Percentiles rank a stretch among this genome's conserved stretches.
These are phyloP conservation scores for Neurospora crassa DNA, from an alignment of 2,329 filamentous ascomycete species.

Conservation along the genomic window DNA sequence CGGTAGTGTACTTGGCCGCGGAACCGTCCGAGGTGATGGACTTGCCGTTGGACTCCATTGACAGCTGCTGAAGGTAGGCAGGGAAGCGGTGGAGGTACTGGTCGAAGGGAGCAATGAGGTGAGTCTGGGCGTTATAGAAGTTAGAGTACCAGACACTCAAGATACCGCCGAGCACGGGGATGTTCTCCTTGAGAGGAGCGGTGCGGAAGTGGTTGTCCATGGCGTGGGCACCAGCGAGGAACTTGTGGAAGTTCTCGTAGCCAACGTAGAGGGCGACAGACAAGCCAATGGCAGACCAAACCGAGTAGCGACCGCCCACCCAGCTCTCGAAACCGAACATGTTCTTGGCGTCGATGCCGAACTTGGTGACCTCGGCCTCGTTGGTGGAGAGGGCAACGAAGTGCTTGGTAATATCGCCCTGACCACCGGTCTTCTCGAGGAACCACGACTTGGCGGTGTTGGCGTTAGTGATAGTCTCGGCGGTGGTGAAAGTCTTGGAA, in stretches of 20 bases:
- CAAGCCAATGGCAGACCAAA: constrained; percentile 96
- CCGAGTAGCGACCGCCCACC: constrained; percentile 96
- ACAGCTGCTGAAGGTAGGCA: constrained; percentile 96
- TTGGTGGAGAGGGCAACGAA: constrained; percentile 98
- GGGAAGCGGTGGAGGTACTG: constrained; percentile 99
- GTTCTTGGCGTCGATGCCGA: constrained; percentile 97
- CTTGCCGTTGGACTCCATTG: constrained; percentile 99
- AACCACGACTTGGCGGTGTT: constrained; percentile 98
- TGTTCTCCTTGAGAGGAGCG: constrained; percentile 87
- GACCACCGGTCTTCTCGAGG: constrained; percentile 64
- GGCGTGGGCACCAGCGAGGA: constrained; percentile 85
- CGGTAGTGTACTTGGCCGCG: constrained; percentile 94
- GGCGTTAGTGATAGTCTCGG: constrained; percentile 93
- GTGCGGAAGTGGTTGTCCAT: constrained; percentile 98
- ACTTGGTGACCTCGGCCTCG: constrained; percentile 90
- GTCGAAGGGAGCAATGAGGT: constrained; percentile 95
- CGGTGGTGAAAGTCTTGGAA: constrained; percentile 98
- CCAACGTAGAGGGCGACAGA: constrained; percentile 93
- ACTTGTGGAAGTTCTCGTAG: constrained; percentile 95
- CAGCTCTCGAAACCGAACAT: constrained; percentile 99
- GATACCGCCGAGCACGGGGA: constrained; percentile 83
- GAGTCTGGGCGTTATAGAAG: constrained; percentile 97
- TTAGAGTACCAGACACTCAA: constrained; percentile 98
- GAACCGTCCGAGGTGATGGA: constrained; percentile 82
- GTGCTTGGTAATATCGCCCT: constrained; percentile 93